Base-by-base conservation (phyloP, 1,284 basidiomycete species). In the Ustilago trichophora region DNA sequence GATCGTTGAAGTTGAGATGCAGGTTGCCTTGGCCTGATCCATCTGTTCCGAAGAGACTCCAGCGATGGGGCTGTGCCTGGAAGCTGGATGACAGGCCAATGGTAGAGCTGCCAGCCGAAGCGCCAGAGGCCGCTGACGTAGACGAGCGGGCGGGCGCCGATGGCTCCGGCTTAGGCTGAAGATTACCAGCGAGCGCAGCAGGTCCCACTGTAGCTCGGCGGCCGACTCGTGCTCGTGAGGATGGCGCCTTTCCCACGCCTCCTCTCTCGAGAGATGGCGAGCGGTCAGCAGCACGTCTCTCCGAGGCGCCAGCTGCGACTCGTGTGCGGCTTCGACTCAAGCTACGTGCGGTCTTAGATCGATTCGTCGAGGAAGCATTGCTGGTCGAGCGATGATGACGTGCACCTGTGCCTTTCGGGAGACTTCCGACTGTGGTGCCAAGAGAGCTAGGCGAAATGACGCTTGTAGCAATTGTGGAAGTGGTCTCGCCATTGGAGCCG, bases 201-300 rank as follows among this genome's bases (percentile, higher is more conserved):
- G 72, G 72, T 8, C 72, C 72, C 15, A 72, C 50, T 3, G 64
- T 65, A 18, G 67, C 59, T 32, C 72, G 34, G 10, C 68, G 53
- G 25, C 59, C 52, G 31, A 49, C 48, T 29, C 72, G 51, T 10
- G 72, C 62, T 34, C 67, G 56, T 6, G 54, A 58, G 6, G 67
- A 70, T 11, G 71, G 71, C 11, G 66, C 72, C 35, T 74, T 74
- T 21, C 67, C 72, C 1, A 67, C 68, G 26, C 72, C 72, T 7
- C 67, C 57, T 6, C 65, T 43, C 16, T 73, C 70, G 25, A 57
- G 35, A 3, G 70, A 73, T 3, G 70, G 65, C 8, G 70, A 72
- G 32, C 64, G 63, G n/a, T 72, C 68, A 4, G 64, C 64, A 4
- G 49, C 33, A 3, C 64, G 43, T 21, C 63, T 41, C 21, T 64